Evolutionary conservation across 495 filamentous ascomycete species (phyloP), one percentile per base, ranked within the genome.

Genomic region (Trichocladium uniseriatum): DNA sequence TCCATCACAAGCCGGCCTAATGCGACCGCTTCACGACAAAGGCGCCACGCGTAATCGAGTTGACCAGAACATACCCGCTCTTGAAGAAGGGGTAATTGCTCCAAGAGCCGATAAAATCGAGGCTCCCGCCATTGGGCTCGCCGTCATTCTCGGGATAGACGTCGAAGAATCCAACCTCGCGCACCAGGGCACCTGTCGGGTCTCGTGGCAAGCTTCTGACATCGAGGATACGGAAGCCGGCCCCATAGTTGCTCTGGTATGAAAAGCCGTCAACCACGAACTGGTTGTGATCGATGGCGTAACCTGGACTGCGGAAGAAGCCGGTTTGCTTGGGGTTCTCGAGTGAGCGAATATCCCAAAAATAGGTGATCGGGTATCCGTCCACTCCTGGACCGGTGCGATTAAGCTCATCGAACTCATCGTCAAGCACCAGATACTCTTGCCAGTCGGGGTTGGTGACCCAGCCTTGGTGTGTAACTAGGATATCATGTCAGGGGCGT

Each of bases 401-500:
- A n/a, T n/a, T n/a, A n/a, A n/a, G n/a, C n/a, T n/a, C n/a, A n/a
- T n/a, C n/a, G n/a, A n/a, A n/a, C n/a, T n/a, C n/a, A n/a, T n/a
- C n/a, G n/a, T n/a, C n/a, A n/a, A n/a, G n/a, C n/a, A n/a, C n/a
- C n/a, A n/a, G n/a, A n/a, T n/a, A n/a, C n/a, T n/a, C n/a, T n/a
- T n/a, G n/a, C n/a, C n/a, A n/a, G n/a, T n/a, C n/a, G n/a, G n/a
- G n/a, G n/a, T n/a, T n/a, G n/a, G n/a, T n/a, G n/a, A n/a, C n/a
- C 70, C 70, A 77, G 44, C 77, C 78, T 58, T 80, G 78, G 55
- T 80, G 77, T 0, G 57, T 62, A 40, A 60, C 79, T 20, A n/a
- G 63, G 48, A 13, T 71, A 72, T n/a, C n/a, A n/a, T n/a, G n/a
- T n/a, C n/a, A n/a, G n/a, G n/a, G 27, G 27, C 5, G 27, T 29